Conservation (phyloP, 495 filamentous ascomycete species). For the Penicillium turbatum region DNA sequence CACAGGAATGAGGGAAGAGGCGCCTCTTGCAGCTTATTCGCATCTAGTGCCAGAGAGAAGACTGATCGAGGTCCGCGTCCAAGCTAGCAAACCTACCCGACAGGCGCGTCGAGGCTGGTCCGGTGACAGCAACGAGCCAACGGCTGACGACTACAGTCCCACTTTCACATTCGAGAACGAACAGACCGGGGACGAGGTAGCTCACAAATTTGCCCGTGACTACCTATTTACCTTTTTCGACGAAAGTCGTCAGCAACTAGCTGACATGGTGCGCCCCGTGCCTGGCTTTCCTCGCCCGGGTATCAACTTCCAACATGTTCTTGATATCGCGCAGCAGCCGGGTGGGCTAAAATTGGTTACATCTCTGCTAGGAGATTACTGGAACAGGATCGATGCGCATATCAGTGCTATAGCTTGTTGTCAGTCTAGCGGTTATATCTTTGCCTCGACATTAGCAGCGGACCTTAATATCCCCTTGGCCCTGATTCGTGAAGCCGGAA, state of each 20-base stretch:
- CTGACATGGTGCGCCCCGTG: slow-evolving; percentile 47
- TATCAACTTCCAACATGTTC: slow-evolving; percentile 56
- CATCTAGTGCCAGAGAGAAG: slow-evolving; percentile 54
- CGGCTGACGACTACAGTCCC: slow-evolving; percentile 35
- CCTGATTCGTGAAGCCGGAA: slow-evolving; percentile 55
- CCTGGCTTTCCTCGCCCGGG: slow-evolving; percentile 50
- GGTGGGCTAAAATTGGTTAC: slow-evolving; percentile 53
- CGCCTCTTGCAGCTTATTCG: slow-evolving; percentile 51
- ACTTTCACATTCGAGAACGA: slow-evolving; percentile 52
- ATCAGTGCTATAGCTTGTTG: slow-evolving; percentile 53
- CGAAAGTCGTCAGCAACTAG: slow-evolving; percentile 47
- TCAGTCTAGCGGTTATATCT: slow-evolving; percentile 57
- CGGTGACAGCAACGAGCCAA: slow-evolving; percentile 23
- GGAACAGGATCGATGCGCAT: slow-evolving; percentile 42
- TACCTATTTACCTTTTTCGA: slow-evolving; percentile 50
- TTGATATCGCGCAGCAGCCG: slow-evolving; percentile 52
- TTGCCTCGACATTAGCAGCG: slow-evolving; percentile 51
- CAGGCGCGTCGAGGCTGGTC: slow-evolving; percentile 34
- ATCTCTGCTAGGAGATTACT: slow-evolving; percentile 47
- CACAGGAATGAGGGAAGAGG: slow-evolving; percentile 63
- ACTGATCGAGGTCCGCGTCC: slow-evolving; percentile 51
- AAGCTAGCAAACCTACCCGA: slow-evolving; percentile 43
- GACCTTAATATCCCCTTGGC: slow-evolving; percentile 46
- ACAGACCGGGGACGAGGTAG: slow-evolving; percentile 32
- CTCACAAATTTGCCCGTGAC: slow-evolving; percentile 40